Base-by-base conservation (phyloP, 1,284 basidiomycete genomes). In the Ustilago nuda region DNA sequence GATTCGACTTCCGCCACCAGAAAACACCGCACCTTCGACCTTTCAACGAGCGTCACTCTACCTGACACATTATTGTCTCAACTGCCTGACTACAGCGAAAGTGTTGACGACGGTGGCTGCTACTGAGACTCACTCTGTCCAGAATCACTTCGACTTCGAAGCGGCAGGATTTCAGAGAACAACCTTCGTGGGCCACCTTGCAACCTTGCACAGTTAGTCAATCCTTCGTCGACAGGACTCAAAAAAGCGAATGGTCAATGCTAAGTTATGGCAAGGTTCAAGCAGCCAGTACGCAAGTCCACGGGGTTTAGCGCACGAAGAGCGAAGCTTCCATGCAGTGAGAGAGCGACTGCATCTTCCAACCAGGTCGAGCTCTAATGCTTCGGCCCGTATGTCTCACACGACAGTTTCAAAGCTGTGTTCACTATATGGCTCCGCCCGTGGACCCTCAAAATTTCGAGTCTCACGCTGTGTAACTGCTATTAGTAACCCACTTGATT, bases 11-110 rank as follows among this genome's bases (percentile, higher is more conserved):
- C 30, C 30, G 48, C 48, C 15, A 11, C 32, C 23, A 11, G 12
- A 9, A 63, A 37, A 57, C 61, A 55, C 61, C 55, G 61, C 48
- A n/a, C 36, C 32, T 33, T 52, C 27, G 4, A 37, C 33, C 23
- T 15, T 36, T 56, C 45, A 8, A 36, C 17, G 15, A 8, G 2
- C 19, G 11, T 36, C 19, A 36, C 35, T 19, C 13, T 36, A 6
- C 52, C 23, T 23, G 11, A 35, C n/a, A 27, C 17, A 54, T 19
- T 3, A 19, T 17, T 36, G 52, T 54, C 19, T 36, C 30, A 50
- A 9, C 8, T 5, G 32, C 37, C 33, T 54, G 17, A 19, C 6
- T 37, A 11, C 8, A 36, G 4, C 6, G 11, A 19, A 45, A 7
- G 7, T n/a, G 43, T 15, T 45, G 43, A 45, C n/a, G 43, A 6